These are phyloP conservation scores for Lolium rigidum DNA, from an alignment of 176 grass and related monocot genomes.

Conservation along the genomic window DNA sequence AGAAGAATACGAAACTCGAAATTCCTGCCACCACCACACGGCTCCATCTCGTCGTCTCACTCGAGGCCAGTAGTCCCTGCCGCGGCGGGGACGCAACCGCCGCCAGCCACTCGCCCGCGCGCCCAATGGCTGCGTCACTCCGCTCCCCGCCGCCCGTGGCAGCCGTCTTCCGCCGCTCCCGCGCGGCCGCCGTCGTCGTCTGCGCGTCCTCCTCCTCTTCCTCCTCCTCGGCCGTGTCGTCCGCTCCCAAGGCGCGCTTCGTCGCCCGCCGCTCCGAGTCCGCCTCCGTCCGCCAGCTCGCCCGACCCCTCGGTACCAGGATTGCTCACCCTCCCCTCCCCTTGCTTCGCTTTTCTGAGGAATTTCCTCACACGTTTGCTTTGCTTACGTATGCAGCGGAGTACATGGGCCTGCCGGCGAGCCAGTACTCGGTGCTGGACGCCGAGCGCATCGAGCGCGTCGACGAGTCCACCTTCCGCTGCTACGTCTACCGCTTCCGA, in stretches of 20 bases:
- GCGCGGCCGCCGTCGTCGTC: constrained; percentile 1
- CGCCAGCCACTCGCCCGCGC: constrained; percentile 31
- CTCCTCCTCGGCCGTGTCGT: constrained; percentile 53
- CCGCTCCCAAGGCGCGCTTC: constrained; percentile 81
- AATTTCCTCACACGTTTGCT: background rate
- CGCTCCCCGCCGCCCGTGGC: constrained; percentile 44
- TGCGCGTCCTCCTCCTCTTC: constrained; percentile 40
- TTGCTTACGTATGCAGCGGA: constrained; percentile 53
- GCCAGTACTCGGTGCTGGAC: constrained; percentile 97
- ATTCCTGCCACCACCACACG: background rate
- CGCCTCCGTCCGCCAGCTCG: constrained; percentile 69
- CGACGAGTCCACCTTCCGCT: constrained; percentile 86
- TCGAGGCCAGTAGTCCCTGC: background rate
- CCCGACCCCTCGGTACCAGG: constrained; percentile 63
- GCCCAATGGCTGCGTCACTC: constrained; percentile 53
- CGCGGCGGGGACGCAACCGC: constrained; percentile 20
- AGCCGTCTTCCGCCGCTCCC: constrained; percentile 14
- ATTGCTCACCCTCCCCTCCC: background rate
- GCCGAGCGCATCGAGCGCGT: constrained; percentile 96
- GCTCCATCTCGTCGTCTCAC: background rate
- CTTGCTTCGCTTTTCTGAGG: no score
- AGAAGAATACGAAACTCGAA: background rate
- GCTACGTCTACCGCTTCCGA: constrained; percentile 91
- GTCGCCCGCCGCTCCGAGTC: constrained; percentile 82
- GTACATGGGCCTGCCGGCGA: constrained; percentile 95